These are phyloP conservation scores for Adenanthera pavonina DNA, from an alignment of 306 rosid species.

Conservation along the genomic window DNA sequence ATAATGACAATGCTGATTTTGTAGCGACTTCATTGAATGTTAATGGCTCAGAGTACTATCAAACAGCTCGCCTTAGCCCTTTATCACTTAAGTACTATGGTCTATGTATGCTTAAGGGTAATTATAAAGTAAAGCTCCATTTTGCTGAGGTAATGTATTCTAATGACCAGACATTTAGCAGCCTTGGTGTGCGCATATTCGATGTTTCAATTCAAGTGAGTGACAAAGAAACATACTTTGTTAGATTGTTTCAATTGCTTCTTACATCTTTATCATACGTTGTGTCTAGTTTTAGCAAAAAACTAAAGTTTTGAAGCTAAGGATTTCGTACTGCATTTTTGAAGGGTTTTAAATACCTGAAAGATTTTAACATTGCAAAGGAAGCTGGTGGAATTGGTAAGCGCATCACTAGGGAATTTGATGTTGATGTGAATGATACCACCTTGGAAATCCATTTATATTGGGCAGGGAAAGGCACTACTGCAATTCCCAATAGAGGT, in stretches of 20 bases:
- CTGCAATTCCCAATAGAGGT: conserved; percentile 67
- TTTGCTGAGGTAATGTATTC: conserved; percentile 73
- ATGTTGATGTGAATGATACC: conserved; percentile 54
- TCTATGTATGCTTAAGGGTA: conserved; percentile 65
- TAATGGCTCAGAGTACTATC: conserved; percentile 38
- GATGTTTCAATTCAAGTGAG: conserved; percentile 84
- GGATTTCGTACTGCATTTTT: background rate
- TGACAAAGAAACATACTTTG: conserved; percentile 17
- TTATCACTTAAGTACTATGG: conserved; percentile 73
- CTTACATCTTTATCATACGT: background rate
- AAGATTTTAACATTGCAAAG: conserved; percentile 62
- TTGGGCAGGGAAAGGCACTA: conserved; percentile 86
- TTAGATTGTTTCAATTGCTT: background rate
- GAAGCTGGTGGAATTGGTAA: conserved; percentile 70
- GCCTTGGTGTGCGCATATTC: conserved; percentile 67
- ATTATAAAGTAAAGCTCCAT: conserved; percentile 74
- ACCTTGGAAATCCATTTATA: conserved; percentile 74
- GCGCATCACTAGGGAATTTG: conserved; percentile 38
- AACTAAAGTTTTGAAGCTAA: conserved; percentile 6
- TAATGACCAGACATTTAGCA: conserved; percentile 43
- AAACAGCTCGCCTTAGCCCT: conserved; percentile 67
- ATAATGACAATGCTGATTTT: background rate
- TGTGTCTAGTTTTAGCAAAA: background rate
- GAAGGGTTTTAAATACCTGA: conserved; percentile 56
- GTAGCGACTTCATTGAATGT: conserved; percentile 42